These are phyloP conservation scores for Coemansia asiatica DNA, from an alignment of 192 early-diverging fungal species.

Conservation along the genomic window DNA sequence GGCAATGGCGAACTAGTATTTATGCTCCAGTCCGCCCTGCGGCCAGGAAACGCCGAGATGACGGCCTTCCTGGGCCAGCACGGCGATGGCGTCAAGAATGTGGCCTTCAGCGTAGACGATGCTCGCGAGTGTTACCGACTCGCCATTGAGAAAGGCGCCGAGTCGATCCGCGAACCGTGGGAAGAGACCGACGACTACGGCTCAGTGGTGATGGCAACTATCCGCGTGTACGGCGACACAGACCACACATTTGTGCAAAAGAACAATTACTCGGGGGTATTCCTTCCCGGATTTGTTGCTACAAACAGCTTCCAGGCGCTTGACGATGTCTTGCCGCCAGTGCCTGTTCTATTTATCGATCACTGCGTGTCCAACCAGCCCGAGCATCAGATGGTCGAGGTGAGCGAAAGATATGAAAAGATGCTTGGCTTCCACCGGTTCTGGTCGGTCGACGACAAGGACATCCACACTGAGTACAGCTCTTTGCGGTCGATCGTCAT, in stretches of 20 bases:
- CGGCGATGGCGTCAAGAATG: conserved; percentile 95
- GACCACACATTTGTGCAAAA: conserved; percentile 94
- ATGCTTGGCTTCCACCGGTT: conserved; percentile 96
- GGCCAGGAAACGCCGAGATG: conserved; percentile 73
- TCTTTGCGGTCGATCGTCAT: conserved; percentile 93
- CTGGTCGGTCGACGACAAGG: conserved; percentile 97
- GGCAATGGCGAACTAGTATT: conserved; percentile 77
- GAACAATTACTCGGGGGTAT: conserved; percentile 75
- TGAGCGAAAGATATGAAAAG: conserved; percentile 86
- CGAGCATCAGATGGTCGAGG: conserved; percentile 81
- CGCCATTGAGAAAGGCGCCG: conserved; percentile 85
- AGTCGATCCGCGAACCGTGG: conserved; percentile 72
- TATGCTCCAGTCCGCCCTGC: conserved; percentile 89
- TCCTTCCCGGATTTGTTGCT: conserved; percentile 77
- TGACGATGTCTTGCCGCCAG: conserved; percentile 62
- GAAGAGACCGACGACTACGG: conserved; percentile 84
- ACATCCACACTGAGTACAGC: conserved; percentile 94
- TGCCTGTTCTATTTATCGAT: conserved; percentile 75
- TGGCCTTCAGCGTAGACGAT: conserved; percentile 91
- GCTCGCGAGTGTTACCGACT: conserved; percentile 73
- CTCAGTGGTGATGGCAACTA: conserved; percentile 87
- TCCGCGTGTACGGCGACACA: conserved; percentile 91
- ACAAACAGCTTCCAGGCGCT: conserved; percentile 58
- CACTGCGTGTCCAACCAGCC: conserved; percentile 97
- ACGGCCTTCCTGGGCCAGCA: conserved; percentile 69